Evolutionary conservation across 345 rosid genomes (phyloP).

Genomic region (Gossypium thurberi): DNA sequence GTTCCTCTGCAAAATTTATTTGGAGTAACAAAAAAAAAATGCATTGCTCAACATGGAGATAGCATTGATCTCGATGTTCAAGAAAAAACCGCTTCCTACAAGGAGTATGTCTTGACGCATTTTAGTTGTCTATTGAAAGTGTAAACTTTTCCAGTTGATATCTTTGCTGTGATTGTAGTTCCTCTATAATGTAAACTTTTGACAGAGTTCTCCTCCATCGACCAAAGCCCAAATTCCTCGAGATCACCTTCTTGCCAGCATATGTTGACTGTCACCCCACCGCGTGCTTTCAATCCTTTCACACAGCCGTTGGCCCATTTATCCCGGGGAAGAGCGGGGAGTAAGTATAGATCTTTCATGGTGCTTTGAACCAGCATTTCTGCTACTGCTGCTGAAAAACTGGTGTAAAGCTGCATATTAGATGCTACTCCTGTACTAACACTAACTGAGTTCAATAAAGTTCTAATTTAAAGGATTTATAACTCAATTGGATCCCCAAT

Average conservation of each 20-base stretch:
- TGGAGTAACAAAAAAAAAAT: not conserved
- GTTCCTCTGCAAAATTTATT: not conserved
- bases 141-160: conserved; percentile 46
- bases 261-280: conserved; percentile 62
- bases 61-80: not conserved
- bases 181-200: conserved; percentile 55
- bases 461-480: not conserved
- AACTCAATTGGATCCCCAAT: not conserved
- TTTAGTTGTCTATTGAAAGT: conserved; percentile 48
- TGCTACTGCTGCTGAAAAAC: conserved; percentile 69
- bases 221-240: conserved; percentile 53
- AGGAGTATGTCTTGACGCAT: conserved; percentile 35
- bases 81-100: not conserved
- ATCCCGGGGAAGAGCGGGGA: conserved; percentile 75
- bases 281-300: conserved; percentile 78
- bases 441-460: not conserved
- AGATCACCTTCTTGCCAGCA: conserved; percentile 76
- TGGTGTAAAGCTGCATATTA: conserved; percentile 18
- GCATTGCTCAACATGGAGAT: not conserved
- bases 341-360: conserved; percentile 53
- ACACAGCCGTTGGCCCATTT: conserved; percentile 72
- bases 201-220: conserved; percentile 30
- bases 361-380: conserved; percentile 96
- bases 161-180: conserved; percentile 21
- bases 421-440: not conserved